Evolutionary conservation across 768 basidiomycete genomes (phyloP).

Genomic region (Tylopilus sp.): DNA sequence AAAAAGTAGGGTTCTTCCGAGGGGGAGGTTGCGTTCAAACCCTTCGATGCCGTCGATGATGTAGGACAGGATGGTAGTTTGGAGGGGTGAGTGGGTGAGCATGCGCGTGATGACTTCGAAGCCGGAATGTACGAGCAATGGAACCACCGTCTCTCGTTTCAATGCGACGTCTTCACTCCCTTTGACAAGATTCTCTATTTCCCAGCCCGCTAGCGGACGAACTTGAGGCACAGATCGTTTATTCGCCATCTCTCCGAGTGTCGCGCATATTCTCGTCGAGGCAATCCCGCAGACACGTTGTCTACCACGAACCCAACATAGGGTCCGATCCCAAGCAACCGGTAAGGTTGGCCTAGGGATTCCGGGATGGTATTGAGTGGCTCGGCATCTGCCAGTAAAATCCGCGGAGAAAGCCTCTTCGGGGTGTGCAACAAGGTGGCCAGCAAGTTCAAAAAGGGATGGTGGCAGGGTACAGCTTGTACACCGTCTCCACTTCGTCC

Average conservation of each 20-base stretch:
- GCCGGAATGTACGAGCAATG: conserved; percentile 75
- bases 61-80: conserved; percentile 71
- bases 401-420: conserved; percentile 62
- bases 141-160: conserved; percentile 51
- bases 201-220: conserved; percentile 77
- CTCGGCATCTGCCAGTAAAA: conserved; percentile 55
- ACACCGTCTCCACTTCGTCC: conserved; percentile 79
- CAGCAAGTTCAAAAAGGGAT: conserved; percentile 80
- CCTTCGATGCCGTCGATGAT: conserved; percentile 77
- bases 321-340: conserved; percentile 75
- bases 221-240: conserved; percentile 80
- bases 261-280: conserved; percentile 68
- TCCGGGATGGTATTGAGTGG: conserved; percentile 77
- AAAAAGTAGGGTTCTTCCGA: conserved; percentile 70
- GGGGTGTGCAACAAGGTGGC: conserved; percentile 81
- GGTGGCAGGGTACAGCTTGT: conserved; percentile 82
- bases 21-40: conserved; percentile 65
- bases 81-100: conserved; percentile 68
- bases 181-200: conserved; percentile 68
- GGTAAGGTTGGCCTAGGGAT: conserved; percentile 73
- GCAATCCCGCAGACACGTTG: conserved; percentile 78
- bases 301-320: conserved; percentile 88
- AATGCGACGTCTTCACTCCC: conserved; percentile 48
- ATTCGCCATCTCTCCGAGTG: conserved; percentile 82
- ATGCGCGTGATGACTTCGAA: conserved; percentile 82